phyloP scores from a whole-genome alignment of 768 basidiomycete species.

The Phylloporus sp. region DNA sequence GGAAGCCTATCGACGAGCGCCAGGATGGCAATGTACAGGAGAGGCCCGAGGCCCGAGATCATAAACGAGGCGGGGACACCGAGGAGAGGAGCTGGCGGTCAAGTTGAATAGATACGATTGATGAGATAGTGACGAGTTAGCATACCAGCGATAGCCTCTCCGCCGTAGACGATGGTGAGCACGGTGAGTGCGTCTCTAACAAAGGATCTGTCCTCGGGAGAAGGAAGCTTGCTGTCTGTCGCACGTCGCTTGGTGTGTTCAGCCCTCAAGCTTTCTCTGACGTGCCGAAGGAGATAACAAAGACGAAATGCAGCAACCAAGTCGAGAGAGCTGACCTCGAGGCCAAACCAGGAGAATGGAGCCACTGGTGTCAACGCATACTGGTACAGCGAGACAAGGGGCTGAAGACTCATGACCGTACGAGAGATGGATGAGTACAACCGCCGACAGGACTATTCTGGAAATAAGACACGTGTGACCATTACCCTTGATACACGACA shows the following conservation, averaged over 20 bases:
- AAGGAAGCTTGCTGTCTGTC: constrained; percentile 30
- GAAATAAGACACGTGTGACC: neutral
- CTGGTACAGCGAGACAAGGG: constrained; percentile 49
- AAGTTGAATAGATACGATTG: neutral
- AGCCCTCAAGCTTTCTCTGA: constrained; percentile 47
- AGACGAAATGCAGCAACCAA: constrained; percentile 64
- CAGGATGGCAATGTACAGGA: constrained; percentile 59
- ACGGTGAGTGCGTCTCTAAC: constrained; percentile 54
- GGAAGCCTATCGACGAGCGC: constrained; percentile 62
- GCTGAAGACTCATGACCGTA: constrained; percentile 32
- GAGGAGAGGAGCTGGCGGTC: constrained; percentile 52
- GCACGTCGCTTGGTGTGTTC: constrained; percentile 40
- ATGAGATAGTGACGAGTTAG: constrained; percentile 2
- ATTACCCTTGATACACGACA: neutral
- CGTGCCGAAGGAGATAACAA: constrained; percentile 64
- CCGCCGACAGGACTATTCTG: constrained; percentile 3
- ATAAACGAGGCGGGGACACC: constrained; percentile 75
- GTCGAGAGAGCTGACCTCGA: constrained; percentile 59
- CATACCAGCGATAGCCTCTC: constrained; percentile 68
- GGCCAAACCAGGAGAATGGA: constrained; percentile 66
- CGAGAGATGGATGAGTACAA: neutral
- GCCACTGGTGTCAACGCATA: constrained; percentile 55
- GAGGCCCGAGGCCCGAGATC: constrained; percentile 61
- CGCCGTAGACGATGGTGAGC: constrained; percentile 70
- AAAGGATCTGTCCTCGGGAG: constrained; percentile 51